These are phyloP conservation scores for Lachnellula willkommii DNA, from an alignment of 2,329 filamentous ascomycete genomes.

Conservation along the genomic window DNA sequence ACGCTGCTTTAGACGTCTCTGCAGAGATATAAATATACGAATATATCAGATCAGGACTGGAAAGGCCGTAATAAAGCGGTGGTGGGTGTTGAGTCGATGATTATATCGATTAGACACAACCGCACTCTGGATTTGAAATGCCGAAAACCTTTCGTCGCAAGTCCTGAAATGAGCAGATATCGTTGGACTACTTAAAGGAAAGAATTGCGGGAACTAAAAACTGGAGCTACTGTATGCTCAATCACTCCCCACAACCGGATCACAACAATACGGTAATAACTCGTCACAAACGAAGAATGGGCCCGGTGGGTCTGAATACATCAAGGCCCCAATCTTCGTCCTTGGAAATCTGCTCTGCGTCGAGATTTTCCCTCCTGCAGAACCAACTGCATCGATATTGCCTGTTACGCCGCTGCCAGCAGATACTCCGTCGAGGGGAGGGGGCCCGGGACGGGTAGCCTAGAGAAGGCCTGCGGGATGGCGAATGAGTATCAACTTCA, in stretches of 20 bases:
- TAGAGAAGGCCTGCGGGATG: neutral
- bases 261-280: neutral
- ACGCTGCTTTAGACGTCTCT: neutral
- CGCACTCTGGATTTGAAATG: neutral
- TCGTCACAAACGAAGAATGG: constrained; percentile 4
- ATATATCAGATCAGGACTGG: neutral
- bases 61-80: neutral
- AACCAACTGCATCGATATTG: neutral
- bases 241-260: constrained; percentile 10
- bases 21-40: neutral
- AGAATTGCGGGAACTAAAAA: neutral
- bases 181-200: constrained; percentile 11
- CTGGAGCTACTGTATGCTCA: constrained; percentile 10
- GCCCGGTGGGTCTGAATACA: constrained; percentile 8
- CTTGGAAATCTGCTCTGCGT: neutral
- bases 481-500: neutral
- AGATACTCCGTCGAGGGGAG: neutral
- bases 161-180: constrained; percentile 1
- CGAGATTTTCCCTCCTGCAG: neutral
- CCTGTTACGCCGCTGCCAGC: constrained; percentile 3
- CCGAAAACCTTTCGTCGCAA: constrained; percentile 2
- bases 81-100: neutral
- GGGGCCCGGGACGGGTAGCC: neutral
- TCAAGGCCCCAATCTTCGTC: neutral
- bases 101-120: neutral